phyloP scores from a whole-genome alignment of 139 green algal species.

The Haematococcus sp. region DNA sequence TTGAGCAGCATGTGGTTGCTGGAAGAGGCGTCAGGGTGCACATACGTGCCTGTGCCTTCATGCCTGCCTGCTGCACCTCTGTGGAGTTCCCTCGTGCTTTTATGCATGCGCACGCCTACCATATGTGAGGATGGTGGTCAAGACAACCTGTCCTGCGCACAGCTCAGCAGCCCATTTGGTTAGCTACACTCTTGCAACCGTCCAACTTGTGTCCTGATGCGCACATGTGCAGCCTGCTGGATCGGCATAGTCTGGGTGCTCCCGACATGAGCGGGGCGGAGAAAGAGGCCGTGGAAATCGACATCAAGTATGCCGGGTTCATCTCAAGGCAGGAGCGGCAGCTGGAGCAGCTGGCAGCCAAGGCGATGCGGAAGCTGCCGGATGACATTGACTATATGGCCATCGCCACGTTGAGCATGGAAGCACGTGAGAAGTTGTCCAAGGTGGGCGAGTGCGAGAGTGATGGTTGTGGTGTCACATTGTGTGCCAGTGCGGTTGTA shows the following conservation, averaged over 20 bases:
- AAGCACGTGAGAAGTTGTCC: conserved; percentile 89
- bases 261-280: conserved; percentile 47
- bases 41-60: too few relatives aligned
- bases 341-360: conserved; percentile 58
- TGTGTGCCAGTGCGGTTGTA: background rate
- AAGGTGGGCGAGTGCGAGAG: conserved; percentile 40
- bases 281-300: conserved; percentile 88
- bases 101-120: too few relatives aligned
- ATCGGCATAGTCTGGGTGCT: conserved; percentile 7
- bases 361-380: conserved; percentile 62
- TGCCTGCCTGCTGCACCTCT: too few relatives aligned
- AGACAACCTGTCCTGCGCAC: too few relatives aligned
- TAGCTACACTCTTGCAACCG: too few relatives aligned
- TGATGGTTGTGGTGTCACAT: too few relatives aligned
- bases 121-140: too few relatives aligned
- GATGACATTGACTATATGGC: conserved; percentile 72
- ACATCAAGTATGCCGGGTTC: conserved; percentile 97
- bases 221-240: conserved; percentile 13
- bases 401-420: conserved; percentile 79
- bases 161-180: too few relatives aligned
- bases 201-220: too few relatives aligned
- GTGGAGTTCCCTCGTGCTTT: too few relatives aligned
- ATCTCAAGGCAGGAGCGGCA: conserved; percentile 84
- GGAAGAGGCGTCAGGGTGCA: too few relatives aligned
- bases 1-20: too few relatives aligned